Conservation (phyloP, 768 basidiomycete species). For the Termitomyces sp. region DNA sequence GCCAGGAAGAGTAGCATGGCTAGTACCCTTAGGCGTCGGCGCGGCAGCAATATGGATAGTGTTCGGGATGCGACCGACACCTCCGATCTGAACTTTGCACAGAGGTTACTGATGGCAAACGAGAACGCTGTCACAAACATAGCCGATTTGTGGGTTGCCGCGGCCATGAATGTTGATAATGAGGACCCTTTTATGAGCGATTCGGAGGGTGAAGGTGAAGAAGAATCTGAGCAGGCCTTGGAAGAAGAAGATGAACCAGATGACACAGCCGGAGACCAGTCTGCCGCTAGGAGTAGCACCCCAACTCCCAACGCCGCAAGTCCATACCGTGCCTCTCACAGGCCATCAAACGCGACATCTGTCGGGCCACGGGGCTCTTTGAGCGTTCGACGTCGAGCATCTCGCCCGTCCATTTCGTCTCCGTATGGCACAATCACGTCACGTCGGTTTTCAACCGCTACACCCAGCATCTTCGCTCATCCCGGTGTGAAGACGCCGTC, state of each 20-base stretch:
- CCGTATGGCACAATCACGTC: conserved; percentile 30
- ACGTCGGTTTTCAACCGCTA: conserved; percentile 50
- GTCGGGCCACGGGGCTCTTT: conserved; percentile 20
- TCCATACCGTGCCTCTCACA: conserved; percentile 22
- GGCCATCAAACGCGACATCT: conserved; percentile 22
- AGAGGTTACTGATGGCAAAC: conserved; percentile 86
- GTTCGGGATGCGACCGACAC: conserved; percentile 30
- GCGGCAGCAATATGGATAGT: conserved; percentile 44
- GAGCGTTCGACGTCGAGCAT: conserved; percentile 26
- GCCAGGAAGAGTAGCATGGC: conserved; percentile 50
- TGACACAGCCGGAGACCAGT: conserved; percentile 16
- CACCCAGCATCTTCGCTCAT: conserved; percentile 80
- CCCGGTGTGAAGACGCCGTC: conserved; percentile 76
- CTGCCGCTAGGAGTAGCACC: conserved; percentile 14
- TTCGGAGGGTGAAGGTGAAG: conserved; percentile 29
- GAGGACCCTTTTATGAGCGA: conserved; percentile 74
- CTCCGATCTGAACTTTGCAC: conserved; percentile 77
- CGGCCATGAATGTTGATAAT: conserved; percentile 92
- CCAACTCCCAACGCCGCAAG: conserved; percentile 1
- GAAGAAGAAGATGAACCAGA: conserved; percentile 26
- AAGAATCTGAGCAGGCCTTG: conserved; percentile 21
- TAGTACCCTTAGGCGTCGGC: conserved; percentile 44
- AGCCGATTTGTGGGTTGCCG: conserved; percentile 95
- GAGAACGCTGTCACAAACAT: conserved; percentile 93
- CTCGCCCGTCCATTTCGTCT: conserved; percentile 28